Evolutionary conservation across 179 eudicot genomes (phyloP), one percentile per base, ranked within the genome.

Genomic region (Corrigiola litoralis): DNA sequence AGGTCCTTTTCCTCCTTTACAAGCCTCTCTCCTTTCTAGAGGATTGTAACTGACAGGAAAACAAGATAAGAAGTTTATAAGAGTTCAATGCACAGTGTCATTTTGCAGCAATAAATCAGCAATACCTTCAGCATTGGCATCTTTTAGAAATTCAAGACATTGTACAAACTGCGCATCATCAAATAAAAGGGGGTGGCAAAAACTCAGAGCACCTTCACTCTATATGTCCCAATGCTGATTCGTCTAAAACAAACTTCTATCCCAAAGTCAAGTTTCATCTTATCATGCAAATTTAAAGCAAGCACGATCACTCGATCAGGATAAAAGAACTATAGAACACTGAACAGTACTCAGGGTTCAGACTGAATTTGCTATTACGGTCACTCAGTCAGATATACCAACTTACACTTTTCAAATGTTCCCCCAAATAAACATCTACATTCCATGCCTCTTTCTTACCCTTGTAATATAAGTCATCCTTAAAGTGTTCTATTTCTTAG

Each of bases 1-100:
- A 9, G 49, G 67, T 3, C 86, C 97, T 76, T 79, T 84, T 29
- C 81, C 97, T 42, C 94, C 97, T 77, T 84, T 91, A 70, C 84
- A 83, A 23, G 81, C 67, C 54, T 89, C 94, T 77, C 97, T 86
- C 60, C 96, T 82, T 75, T 91, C 96, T 50, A 87, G 34, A 44
- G 97, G 80, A 70, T 91, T 88, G 80, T 86, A 91, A 67, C 94
- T 88, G 60, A 54, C 14, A 65, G 6, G 29, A 4, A 12, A 50
- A 17, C 28, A 3, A n/a, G 27, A n/a, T 34, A 11, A 11, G 23
- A 21, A 18, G 17, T 25, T 12, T 13, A 25, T 8, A 67, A 1
- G 28, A 32, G 17, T 3, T n/a, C n/a, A n/a, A n/a, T n/a, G n/a
- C n/a, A n/a, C 25, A 28, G 20, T 18, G 4, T 33, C n/a, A 34